Conservation (phyloP, 1,139 yeast genomes). For the Geotrichum cucujoidarum region DNA sequence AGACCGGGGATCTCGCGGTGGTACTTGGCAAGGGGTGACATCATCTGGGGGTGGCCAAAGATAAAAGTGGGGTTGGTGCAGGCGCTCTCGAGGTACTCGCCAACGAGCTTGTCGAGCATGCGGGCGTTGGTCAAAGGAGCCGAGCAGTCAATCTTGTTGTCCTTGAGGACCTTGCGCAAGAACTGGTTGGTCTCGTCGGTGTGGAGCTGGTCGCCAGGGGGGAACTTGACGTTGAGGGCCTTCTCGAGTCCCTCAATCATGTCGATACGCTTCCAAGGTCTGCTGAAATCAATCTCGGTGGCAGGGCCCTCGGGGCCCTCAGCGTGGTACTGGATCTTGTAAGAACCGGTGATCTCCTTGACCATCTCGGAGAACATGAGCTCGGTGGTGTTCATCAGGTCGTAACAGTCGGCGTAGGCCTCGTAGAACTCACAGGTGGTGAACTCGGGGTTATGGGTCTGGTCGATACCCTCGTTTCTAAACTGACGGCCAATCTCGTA, state of each 20-base stretch:
- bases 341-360: slow-evolving; percentile 85
- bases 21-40: slow-evolving; percentile 98
- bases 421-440: slow-evolving; percentile 96
- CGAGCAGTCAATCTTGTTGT: slow-evolving; percentile 82
- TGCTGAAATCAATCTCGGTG: slow-evolving; percentile 74
- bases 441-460: slow-evolving; percentile 97
- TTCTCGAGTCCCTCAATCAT: slow-evolving; percentile 96
- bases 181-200: slow-evolving; percentile 90
- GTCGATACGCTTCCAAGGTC: slow-evolving; percentile 98
- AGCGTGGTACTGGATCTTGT: slow-evolving; percentile 83
- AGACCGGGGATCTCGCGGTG: slow-evolving; percentile 88
- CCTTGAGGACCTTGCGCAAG: slow-evolving; percentile 71
- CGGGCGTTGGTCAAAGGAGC: slow-evolving; percentile 98
- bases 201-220: slow-evolving; percentile 91
- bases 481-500: slow-evolving; percentile 98
- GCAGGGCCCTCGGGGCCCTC: slow-evolving; percentile 78
- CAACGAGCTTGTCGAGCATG: slow-evolving; percentile 96
- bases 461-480: slow-evolving; percentile 97
- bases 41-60: slow-evolving; percentile 98
- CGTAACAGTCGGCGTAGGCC: slow-evolving; percentile 90
- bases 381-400: slow-evolving; percentile 96
- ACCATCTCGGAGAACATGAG: slow-evolving; percentile 94
- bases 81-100: slow-evolving; percentile 80
- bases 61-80: slow-evolving; percentile 96
- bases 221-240: slow-evolving; percentile 81